Conservation (phyloP, 352 stramenopile genomes). For the Lagenidium giganteum region DNA sequence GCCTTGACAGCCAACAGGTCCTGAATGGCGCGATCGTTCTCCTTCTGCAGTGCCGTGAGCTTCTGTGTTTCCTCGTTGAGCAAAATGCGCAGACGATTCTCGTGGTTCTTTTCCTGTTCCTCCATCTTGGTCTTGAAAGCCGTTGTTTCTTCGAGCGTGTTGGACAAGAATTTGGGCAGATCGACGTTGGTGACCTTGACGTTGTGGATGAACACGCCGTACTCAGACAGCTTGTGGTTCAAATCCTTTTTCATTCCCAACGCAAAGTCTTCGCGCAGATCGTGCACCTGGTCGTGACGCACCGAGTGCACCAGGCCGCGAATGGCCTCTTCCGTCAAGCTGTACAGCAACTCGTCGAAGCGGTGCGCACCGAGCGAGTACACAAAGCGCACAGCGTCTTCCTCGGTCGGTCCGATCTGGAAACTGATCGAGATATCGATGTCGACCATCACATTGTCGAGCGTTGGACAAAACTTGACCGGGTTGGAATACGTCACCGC, state of each 20-base stretch:
- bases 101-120: constrained; percentile 87
- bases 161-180: constrained; percentile 51
- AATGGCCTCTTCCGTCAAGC: constrained; percentile 70
- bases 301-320: constrained; percentile 77
- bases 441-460: constrained; percentile 87
- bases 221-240: constrained; percentile 59
- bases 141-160: constrained; percentile 73
- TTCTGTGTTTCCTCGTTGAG: constrained; percentile 83
- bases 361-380: constrained; percentile 78
- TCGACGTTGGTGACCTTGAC: constrained; percentile 86
- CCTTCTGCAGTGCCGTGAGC: constrained; percentile 72
- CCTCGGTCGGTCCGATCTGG: constrained; percentile 71
- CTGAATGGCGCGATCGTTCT: constrained; percentile 73
- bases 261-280: constrained; percentile 77
- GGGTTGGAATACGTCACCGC: constrained; percentile 77
- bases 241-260: constrained; percentile 82
- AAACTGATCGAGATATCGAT: constrained; percentile 88
- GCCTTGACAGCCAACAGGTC: constrained; percentile 65
- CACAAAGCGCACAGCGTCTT: constrained; percentile 81
- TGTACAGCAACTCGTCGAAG: constrained; percentile 83
- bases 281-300: constrained; percentile 78
- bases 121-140: constrained; percentile 87
- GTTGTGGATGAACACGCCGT: constrained; percentile 83
- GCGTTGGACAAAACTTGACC: constrained; percentile 66
- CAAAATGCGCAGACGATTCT: constrained; percentile 80